Conservation (phyloP, 2,329 filamentous ascomycete genomes). For the Atkinsonella texensis region DNA sequence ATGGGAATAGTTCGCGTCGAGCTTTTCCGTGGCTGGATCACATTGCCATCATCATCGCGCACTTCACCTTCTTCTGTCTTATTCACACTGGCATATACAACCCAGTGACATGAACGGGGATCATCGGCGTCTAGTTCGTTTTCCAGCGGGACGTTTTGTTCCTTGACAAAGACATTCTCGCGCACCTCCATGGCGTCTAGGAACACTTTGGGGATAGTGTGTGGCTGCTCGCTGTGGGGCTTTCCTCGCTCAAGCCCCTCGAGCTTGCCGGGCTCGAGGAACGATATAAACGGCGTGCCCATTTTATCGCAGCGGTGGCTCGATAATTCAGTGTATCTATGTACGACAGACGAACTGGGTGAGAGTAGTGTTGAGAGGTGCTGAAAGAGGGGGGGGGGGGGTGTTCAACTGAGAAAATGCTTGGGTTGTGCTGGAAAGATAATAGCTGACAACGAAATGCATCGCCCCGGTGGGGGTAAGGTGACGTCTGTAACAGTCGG, state of each 20-base stretch:
- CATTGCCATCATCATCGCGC: constrained; percentile 29
- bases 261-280: constrained; percentile 37
- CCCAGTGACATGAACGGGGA: constrained; percentile 69
- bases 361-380: too few species aligned
- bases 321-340: neutral
- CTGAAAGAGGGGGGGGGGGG: too few species aligned
- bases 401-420: too few species aligned
- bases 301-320: constrained; percentile 16
- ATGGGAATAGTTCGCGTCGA: constrained; percentile 40
- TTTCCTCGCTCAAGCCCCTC: constrained; percentile 31
- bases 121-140: constrained; percentile 78
- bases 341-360: too few species aligned
- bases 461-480: neutral
- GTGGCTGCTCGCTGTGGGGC: constrained; percentile 30
- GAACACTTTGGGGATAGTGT: constrained; percentile 41
- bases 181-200: constrained; percentile 52
- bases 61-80: constrained; percentile 30
- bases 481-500: neutral
- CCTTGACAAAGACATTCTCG: constrained; percentile 46
- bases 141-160: constrained; percentile 46
- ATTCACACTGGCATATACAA: constrained; percentile 61
- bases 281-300: constrained; percentile 37
- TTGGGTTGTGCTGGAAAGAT: neutral
- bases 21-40: constrained; percentile 30
- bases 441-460: neutral